Evolutionary conservation across 768 basidiomycete genomes (phyloP).

Genomic region (Serendipita sp.): DNA sequence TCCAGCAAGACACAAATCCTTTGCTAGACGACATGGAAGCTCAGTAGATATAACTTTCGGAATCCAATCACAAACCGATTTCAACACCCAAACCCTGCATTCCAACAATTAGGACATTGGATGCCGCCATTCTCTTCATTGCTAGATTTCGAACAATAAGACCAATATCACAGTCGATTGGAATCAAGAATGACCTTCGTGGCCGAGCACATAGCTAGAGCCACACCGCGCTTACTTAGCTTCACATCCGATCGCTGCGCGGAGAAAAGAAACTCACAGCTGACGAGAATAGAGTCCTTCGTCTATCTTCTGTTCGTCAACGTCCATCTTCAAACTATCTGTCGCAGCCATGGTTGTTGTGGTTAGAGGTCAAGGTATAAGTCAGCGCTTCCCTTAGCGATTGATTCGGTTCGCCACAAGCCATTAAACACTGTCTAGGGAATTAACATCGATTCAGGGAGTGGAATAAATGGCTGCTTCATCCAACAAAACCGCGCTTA

Average conservation of each 20-base stretch:
- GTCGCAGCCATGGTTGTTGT: not conserved
- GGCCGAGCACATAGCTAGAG: slow-evolving; percentile 79
- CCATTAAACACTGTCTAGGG: too few relatives aligned
- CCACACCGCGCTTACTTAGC: slow-evolving; percentile 12
- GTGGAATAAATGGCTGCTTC: too few relatives aligned
- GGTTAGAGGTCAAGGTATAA: not conserved
- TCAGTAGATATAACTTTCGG: slow-evolving; percentile 9
- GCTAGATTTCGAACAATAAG: slow-evolving; percentile 32
- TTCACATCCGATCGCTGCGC: not conserved
- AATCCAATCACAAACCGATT: slow-evolving; percentile 43
- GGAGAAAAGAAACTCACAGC: slow-evolving; percentile 39
- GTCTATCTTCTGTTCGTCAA: slow-evolving; percentile 77
- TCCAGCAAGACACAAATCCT: slow-evolving; percentile 87
- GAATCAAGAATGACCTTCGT: slow-evolving; percentile 51
- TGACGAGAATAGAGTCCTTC: slow-evolving; percentile 89
- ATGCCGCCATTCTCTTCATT: slow-evolving; percentile 97
- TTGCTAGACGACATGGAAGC: slow-evolving; percentile 36
- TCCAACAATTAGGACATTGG: slow-evolving; percentile 88
- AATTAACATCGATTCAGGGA: too few relatives aligned
- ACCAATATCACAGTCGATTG: not conserved
- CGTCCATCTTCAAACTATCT: slow-evolving; percentile 37
- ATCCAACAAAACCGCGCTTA: slow-evolving; percentile 25
- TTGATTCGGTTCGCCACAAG: too few relatives aligned
- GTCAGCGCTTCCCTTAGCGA: too few relatives aligned
- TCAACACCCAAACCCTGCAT: slow-evolving; percentile 86